Evolutionary conservation across 2,329 filamentous ascomycete genomes (phyloP).

Genomic region (Neurospora sp.): DNA sequence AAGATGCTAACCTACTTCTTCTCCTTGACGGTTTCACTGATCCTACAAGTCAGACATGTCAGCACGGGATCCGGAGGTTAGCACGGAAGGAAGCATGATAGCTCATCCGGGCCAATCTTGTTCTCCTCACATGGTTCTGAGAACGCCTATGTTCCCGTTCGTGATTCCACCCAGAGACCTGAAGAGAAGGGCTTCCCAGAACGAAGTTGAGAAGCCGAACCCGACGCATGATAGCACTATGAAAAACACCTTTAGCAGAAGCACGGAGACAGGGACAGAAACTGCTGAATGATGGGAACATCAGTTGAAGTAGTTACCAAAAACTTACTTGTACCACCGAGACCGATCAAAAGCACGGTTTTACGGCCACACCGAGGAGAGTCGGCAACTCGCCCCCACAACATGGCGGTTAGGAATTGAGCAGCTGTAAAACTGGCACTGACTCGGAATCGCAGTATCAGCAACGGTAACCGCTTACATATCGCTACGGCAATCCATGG

Average conservation of each 20-base stretch:
- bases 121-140: conserved; percentile 53
- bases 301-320: background rate
- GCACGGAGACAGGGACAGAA: background rate
- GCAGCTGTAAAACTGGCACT: conserved; percentile 66
- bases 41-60: conserved; percentile 21
- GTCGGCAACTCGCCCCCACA: conserved; percentile 68
- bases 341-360: conserved; percentile 65
- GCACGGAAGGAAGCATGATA: background rate
- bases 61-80: background rate
- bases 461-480: background rate
- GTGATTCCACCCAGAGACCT: conserved; percentile 55
- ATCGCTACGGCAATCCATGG: background rate
- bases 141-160: conserved; percentile 66
- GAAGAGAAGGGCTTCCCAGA: conserved; percentile 52
- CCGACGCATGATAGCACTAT: conserved; percentile 52
- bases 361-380: conserved; percentile 61
- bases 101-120: background rate
- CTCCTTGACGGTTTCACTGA: conserved; percentile 33
- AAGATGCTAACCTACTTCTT: conserved; percentile 26
- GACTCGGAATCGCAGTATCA: background rate
- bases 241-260: background rate
- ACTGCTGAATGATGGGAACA: background rate
- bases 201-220: conserved; percentile 60
- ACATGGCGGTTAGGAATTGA: conserved; percentile 72
- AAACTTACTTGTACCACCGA: conserved; percentile 50